A percentile compares a stretch with the other conserved stretches of the same genome.
Conservation (phyloP, 371 early-diverging fungal genomes). For the Rhizopus arrhizus region DNA sequence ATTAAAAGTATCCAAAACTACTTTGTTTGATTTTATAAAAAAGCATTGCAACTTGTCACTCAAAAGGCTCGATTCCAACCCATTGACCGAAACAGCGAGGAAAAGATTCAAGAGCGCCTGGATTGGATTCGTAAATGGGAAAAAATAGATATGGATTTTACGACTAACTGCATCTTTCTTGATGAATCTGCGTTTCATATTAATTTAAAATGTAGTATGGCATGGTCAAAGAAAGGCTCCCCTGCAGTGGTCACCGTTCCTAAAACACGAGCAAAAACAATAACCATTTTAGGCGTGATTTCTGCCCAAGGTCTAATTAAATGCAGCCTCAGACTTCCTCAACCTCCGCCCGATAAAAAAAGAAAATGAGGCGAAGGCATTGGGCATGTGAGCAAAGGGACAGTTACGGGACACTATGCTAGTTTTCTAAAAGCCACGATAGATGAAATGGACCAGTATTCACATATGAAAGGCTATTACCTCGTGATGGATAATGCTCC, state of each 20-base stretch:
- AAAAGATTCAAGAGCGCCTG: slow-evolving; percentile 19
- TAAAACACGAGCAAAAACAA: too few relatives aligned
- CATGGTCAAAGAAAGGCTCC: slow-evolving; percentile 21
- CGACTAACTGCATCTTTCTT: slow-evolving; percentile 22
- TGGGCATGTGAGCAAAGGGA: slow-evolving; percentile 15
- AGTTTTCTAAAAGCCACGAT: slow-evolving; percentile 20
- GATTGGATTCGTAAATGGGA: slow-evolving; percentile 20
- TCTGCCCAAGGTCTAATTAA: too few relatives aligned
- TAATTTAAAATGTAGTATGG: slow-evolving; percentile 26
- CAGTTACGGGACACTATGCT: slow-evolving; percentile 12
- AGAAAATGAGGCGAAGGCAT: neutral
- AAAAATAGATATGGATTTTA: slow-evolving; percentile 20
- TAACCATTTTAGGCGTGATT: too few relatives aligned
- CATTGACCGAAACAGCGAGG: slow-evolving; percentile 10
- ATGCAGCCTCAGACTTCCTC: too few relatives aligned
- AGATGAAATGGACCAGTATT: too few relatives aligned
- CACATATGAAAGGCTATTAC: too few relatives aligned
- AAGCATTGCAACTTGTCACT: too few relatives aligned
- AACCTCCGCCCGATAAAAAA: slow-evolving; percentile 12
- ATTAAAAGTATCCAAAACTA: slow-evolving; percentile 21
- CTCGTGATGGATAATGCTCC: too few relatives aligned
- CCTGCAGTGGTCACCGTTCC: slow-evolving; percentile 26
- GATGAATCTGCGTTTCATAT: slow-evolving; percentile 24
- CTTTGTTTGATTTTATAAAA: too few relatives aligned
- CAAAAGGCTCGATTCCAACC: too few relatives aligned